These are phyloP conservation scores for Neobulgaria alba DNA, from an alignment of 2,329 filamentous ascomycete genomes.

Conservation along the genomic window DNA sequence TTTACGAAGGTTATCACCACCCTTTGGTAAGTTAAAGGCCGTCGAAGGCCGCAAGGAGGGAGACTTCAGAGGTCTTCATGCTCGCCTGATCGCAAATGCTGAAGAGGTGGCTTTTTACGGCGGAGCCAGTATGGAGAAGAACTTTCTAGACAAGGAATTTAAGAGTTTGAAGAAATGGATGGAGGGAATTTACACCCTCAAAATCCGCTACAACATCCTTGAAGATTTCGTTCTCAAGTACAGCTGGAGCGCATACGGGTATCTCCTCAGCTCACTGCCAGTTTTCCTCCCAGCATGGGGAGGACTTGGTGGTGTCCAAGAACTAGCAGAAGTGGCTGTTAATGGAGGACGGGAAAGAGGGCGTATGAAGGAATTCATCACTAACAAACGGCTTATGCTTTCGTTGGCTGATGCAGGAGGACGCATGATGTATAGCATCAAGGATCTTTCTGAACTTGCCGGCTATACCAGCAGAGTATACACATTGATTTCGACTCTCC, in stretches of 20 bases:
- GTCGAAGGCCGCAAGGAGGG: slow-evolving; percentile 93
- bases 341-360: slow-evolving; percentile 61
- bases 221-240: slow-evolving; percentile 98
- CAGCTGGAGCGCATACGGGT: slow-evolving; percentile 96
- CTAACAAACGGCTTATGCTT: slow-evolving; percentile 96
- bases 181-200: slow-evolving; percentile 96
- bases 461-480: slow-evolving; percentile 96
- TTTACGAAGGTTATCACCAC: slow-evolving; percentile 78
- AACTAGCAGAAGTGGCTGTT: slow-evolving; percentile 46
- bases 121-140: slow-evolving; percentile 88
- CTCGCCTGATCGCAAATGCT: slow-evolving; percentile 88
- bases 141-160: slow-evolving; percentile 86
- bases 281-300: slow-evolving; percentile 94
- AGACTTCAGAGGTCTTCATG: slow-evolving; percentile 86
- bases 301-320: slow-evolving; percentile 65
- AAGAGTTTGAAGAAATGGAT: slow-evolving; percentile 91
- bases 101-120: slow-evolving; percentile 98
- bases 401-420: slow-evolving; percentile 93
- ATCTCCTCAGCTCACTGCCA: slow-evolving; percentile 83
- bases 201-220: slow-evolving; percentile 97
- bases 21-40: slow-evolving; percentile 93
- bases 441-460: slow-evolving; percentile 90
- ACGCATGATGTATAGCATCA: slow-evolving; percentile 99
- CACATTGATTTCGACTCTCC: slow-evolving; percentile 87
- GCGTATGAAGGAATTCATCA: slow-evolving; percentile 98